Evolutionary conservation across 2,329 filamentous ascomycete species (phyloP).

Genomic region (Raffaelea albimanens): DNA sequence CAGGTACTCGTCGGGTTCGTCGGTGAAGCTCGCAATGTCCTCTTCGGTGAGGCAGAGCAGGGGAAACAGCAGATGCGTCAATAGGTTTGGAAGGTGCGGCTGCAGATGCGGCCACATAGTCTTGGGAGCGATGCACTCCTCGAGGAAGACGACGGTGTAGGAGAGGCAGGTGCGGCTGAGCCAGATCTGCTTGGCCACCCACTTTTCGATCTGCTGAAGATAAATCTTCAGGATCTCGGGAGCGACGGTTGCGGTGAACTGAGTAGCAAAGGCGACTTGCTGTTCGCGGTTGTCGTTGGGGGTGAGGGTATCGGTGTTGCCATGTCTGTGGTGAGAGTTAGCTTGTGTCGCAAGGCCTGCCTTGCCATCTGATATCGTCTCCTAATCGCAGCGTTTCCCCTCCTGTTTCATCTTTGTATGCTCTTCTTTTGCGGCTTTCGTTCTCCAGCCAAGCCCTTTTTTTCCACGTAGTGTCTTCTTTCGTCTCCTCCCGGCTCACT

Average conservation of each 20-base stretch:
- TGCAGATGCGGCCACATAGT: constrained; percentile 93
- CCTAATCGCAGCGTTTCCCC: not conserved
- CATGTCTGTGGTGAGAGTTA: constrained; percentile 52
- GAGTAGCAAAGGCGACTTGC: constrained; percentile 67
- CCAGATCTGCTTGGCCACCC: constrained; percentile 92
- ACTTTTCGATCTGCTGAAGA: constrained; percentile 89
- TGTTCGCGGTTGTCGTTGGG: constrained; percentile 60
- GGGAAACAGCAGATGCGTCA: constrained; percentile 92
- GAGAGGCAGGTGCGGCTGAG: constrained; percentile 88
- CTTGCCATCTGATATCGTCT: too few species aligned
- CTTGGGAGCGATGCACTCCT: constrained; percentile 96
- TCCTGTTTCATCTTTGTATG: not conserved
- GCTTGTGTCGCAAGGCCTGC: too few species aligned
- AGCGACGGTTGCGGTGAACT: constrained; percentile 83
- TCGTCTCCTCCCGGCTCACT: constrained; percentile 13
- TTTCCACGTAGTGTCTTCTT: too few species aligned
- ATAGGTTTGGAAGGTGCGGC: constrained; percentile 84
- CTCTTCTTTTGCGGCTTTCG: not conserved
- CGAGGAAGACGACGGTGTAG: constrained; percentile 88
- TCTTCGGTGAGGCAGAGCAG: constrained; percentile 87
- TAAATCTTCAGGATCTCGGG: constrained; percentile 96
- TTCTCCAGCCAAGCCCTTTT: not conserved
- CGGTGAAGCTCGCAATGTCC: constrained; percentile 86
- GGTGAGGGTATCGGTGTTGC: constrained; percentile 69
- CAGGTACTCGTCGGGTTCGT: constrained; percentile 91